Conservation (phyloP, 164 flowering plant species). For the Kingdonia uniflora region DNA sequence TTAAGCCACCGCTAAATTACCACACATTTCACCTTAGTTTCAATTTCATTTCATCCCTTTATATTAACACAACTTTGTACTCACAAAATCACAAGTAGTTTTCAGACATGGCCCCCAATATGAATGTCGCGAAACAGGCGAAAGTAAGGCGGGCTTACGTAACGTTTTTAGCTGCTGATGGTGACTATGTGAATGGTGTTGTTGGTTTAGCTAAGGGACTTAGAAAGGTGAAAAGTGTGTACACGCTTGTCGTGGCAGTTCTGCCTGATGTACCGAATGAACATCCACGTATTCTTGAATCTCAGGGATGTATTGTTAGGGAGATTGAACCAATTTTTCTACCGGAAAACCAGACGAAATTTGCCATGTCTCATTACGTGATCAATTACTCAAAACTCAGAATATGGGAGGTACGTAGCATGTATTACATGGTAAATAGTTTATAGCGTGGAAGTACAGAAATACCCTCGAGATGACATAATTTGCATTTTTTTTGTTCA, state of each 20-base stretch:
- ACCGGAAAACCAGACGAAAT: slow-evolving; percentile 48
- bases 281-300: slow-evolving; percentile 35
- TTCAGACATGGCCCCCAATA: too few relatives aligned
- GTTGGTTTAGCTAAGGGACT: slow-evolving; percentile 52
- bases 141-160: slow-evolving; percentile 51
- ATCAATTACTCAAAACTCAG: slow-evolving; percentile 81
- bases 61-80: too few relatives aligned
- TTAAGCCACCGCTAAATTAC: too few relatives aligned
- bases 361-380: slow-evolving; percentile 66
- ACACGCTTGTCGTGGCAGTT: slow-evolving; percentile 54
- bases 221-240: slow-evolving; percentile 31
- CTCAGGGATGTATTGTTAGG: slow-evolving; percentile 54
- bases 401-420: slow-evolving; percentile 56
- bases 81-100: too few relatives aligned
- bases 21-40: too few relatives aligned
- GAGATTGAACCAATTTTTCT: slow-evolving; percentile 61
- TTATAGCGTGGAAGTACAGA: too few relatives aligned
- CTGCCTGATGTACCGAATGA: slow-evolving; percentile 54
- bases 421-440: too few relatives aligned
- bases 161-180: slow-evolving; percentile 48
- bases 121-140: too few relatives aligned
- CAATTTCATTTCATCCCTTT: too few relatives aligned
- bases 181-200: slow-evolving; percentile 47
- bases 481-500: too few relatives aligned
- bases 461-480: too few relatives aligned